Evolutionary conservation across 208 protist species (phyloP), one percentile per base, ranked within the genome.

Genomic region (Leishmania amazonensis): DNA sequence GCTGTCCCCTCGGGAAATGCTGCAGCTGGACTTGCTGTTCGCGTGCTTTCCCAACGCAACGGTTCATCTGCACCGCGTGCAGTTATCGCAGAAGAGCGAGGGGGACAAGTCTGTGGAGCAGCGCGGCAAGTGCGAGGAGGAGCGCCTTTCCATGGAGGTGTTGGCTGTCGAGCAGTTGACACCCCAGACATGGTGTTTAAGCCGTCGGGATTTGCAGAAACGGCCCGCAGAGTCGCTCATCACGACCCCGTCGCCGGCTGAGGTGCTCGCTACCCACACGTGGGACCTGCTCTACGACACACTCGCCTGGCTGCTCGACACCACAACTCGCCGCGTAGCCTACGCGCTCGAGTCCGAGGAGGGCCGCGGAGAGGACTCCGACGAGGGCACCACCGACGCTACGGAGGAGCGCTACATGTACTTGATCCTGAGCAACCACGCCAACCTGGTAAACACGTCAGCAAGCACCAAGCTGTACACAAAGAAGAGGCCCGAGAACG

Each of bases 1-100:
- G 11, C 89, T 95, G 75, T 93, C 86, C 71, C 89, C 88, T 54
- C 74, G 77, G 19, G 92, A 96, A 70, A 88, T 91, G 79, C 75
- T 93, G 40, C 72, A 85, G 68, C 77, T 94, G 68, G 87, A 85
- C 65, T 64, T 87, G 15, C 17, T 94, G 35, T 88, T 96, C 68
- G 82, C 83, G 57, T 94, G 90, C 78, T 93, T 90, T 81, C 93
- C 93, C 0, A 79, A 40, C 9, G 91, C 91, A 1, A 71, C 75
- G 17, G 84, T 93, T 40, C 85, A 81, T 21, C 82, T 96, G 19
- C 88, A 94, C 64, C 86, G 88, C 19, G 86, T 96, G 31, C 87
- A 92, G 72, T 87, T 91, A 31, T 35, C 40, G 42, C 45, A 60
- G 8, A 40, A 68, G 40, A 47, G 6, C n/a, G 58, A 9, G 15